Evolutionary conservation across 495 filamentous ascomycete species (phyloP), one percentile per base, ranked within the genome.

Genomic region (Ramalina peruviana): DNA sequence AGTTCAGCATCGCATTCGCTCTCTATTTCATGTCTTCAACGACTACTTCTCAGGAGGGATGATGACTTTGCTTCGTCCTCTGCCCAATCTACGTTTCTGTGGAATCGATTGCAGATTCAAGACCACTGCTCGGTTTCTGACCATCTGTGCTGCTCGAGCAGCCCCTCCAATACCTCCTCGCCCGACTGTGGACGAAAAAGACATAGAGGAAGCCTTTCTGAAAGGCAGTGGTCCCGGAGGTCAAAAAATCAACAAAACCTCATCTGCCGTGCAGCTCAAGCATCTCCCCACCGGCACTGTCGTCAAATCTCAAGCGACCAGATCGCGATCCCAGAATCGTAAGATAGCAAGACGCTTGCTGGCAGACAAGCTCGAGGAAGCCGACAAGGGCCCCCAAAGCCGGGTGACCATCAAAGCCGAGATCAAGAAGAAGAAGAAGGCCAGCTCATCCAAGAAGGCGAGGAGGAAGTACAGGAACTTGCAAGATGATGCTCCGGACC

Each of bases 241-340:
- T 0, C 92, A 98, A 65, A 97, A 97, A 65, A 97, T 96, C 66
- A 98, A 98, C 69, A 98, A 98, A 82, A 97, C 92, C 20, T 81
- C 80, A 55, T 96, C 86, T 9, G 92, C 92, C 42, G 92, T 97
- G 37, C 93, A 98, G 60, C 73, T 98, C 23, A 89, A 79, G 50
- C 92, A 98, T 67, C 66, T 85, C 19, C 86, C 89, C 13, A 90
- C 88, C 9, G 89, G 89, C 43, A 67, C 94, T 25, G 88, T 96
- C 20, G 70, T 97, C 11, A 98, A 98, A 65, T 88, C 74, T 38
- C 92, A 98, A 65, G 86, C 80, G 6, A 96, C 93, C 4, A 81
- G 92, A 17, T 92, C 85, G 0, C 80, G 86, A 33, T 72, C 73
- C 23, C 88, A 96, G 66, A 98, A 98, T 64, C 81, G 88, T 48